Conservation (phyloP, 148 eudicot genomes). For the Fagopyrum homotropicum region DNA sequence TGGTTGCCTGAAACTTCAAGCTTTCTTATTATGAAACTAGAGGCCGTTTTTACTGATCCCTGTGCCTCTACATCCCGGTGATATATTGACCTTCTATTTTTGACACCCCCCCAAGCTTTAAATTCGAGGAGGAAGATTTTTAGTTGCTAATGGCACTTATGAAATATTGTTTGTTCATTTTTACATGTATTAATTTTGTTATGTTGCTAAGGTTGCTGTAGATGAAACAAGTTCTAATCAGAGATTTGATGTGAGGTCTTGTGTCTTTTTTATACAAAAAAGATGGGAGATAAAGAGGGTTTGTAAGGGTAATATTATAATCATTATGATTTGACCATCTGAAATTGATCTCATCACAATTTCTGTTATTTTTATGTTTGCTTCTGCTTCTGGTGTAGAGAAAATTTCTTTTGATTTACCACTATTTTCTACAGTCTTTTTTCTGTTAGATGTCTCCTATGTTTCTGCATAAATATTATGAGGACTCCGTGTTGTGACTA, state of each 20-base stretch:
- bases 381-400: neutral
- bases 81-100: neutral
- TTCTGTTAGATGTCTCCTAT: neutral
- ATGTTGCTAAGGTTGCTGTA: neutral
- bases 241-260: neutral
- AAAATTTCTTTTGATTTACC: neutral
- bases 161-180: neutral
- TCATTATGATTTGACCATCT: neutral
- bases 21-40: constrained; percentile 3
- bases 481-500: neutral
- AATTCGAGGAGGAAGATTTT: neutral
- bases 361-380: neutral
- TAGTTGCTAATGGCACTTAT: neutral
- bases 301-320: neutral
- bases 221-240: neutral
- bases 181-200: neutral
- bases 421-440: neutral
- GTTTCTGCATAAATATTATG: neutral
- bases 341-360: neutral
- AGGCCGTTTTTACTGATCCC: neutral
- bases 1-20: neutral
- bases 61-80: neutral
- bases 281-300: neutral
- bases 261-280: neutral
- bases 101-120: neutral